Evolutionary conservation across 139 green algal species (phyloP).

Genomic region (Tetradesmus obliquus): DNA sequence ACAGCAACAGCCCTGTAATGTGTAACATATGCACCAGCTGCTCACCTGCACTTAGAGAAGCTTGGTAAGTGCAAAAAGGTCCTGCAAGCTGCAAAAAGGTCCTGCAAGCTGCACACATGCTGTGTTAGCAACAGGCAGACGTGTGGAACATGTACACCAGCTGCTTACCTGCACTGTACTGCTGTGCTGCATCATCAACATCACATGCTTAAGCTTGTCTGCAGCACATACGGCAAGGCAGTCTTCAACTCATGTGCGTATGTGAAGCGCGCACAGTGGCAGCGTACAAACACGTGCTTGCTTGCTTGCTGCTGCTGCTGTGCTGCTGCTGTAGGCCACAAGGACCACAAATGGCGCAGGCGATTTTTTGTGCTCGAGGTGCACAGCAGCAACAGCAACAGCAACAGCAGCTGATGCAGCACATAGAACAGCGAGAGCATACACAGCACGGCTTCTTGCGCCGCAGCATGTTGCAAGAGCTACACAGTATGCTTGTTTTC

Average conservation of each 20-base stretch:
- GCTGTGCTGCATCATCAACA: background rate
- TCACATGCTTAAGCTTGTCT: too few species aligned
- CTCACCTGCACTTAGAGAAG: background rate
- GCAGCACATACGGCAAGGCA: background rate
- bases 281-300: too few species aligned
- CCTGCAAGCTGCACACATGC: background rate
- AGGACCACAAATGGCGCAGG: slow-evolving; percentile 7
- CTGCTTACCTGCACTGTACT: background rate
- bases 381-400: background rate
- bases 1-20: background rate
- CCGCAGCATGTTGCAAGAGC: too few species aligned
- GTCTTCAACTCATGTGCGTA: too few species aligned
- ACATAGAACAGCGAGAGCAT: background rate
- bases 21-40: background rate
- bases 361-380: slow-evolving; percentile 26
- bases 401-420: background rate
- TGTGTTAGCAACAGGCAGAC: background rate
- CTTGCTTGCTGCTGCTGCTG: background rate
- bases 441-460: background rate
- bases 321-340: slow-evolving; percentile 12
- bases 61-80: background rate
- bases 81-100: background rate
- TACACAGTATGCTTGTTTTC: too few species aligned
- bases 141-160: background rate
- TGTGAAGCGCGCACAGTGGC: too few species aligned